These are phyloP conservation scores for Quillaja saponaria DNA, from an alignment of 306 rosid species.

Conservation along the genomic window DNA sequence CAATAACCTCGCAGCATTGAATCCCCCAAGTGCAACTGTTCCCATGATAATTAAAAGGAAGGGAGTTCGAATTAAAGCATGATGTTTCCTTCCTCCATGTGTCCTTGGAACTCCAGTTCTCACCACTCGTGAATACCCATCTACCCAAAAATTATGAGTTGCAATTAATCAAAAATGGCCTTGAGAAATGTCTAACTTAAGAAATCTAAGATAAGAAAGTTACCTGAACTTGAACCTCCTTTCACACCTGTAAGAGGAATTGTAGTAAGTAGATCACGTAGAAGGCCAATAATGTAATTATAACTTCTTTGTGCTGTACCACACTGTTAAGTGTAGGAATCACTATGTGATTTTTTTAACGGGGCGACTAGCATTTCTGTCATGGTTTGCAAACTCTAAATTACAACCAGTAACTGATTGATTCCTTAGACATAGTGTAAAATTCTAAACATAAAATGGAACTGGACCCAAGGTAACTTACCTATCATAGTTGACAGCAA, in stretches of 20 bases:
- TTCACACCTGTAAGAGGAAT: slow-evolving; percentile 49
- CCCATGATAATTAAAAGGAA: slow-evolving; percentile 62
- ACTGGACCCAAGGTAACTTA: too few species aligned
- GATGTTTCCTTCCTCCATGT: slow-evolving; percentile 53
- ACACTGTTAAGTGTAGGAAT: not conserved
- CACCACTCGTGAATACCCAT: slow-evolving; percentile 49
- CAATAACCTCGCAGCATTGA: slow-evolving; percentile 58
- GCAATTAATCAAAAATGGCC: slow-evolving; percentile 13
- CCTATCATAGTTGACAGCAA: too few species aligned
- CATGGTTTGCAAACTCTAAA: too few species aligned
- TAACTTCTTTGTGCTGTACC: slow-evolving; percentile 10
- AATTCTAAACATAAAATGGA: too few species aligned
- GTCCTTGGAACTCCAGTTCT: slow-evolving; percentile 71
- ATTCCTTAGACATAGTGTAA: too few species aligned
- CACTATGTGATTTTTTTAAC: slow-evolving; percentile 13
- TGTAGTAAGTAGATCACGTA: slow-evolving; percentile 26
- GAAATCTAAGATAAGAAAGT: slow-evolving; percentile 18
- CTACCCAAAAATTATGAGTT: slow-evolving; percentile 38
- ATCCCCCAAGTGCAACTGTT: slow-evolving; percentile 67
- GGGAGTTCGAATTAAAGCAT: slow-evolving; percentile 56
- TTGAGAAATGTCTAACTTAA: not conserved
- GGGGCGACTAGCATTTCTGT: slow-evolving; percentile 12
- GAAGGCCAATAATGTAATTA: slow-evolving; percentile 5
- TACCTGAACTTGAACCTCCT: slow-evolving; percentile 54
- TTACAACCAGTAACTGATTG: too few species aligned